Evolutionary conservation across 768 basidiomycete species (phyloP).

Genomic region (Mycena epipterygia): DNA sequence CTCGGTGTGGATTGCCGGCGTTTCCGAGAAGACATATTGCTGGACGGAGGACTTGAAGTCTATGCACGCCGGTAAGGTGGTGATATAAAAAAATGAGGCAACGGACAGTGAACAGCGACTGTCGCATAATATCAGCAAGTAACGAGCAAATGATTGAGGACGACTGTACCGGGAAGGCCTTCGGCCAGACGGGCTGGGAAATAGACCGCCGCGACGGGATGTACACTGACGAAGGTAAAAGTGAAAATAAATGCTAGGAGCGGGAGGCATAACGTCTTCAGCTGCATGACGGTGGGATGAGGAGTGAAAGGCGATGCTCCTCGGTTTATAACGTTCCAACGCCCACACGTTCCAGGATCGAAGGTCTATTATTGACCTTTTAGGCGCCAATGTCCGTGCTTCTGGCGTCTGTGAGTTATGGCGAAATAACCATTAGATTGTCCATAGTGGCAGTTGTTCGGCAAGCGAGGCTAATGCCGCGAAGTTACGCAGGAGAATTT

Average conservation of each 20-base stretch:
- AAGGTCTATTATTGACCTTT: conserved; percentile 12
- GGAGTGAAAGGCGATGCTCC: neutral
- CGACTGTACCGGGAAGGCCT: neutral
- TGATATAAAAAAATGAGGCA: neutral
- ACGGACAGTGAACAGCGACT: neutral
- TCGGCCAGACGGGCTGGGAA: neutral
- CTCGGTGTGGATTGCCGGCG: neutral
- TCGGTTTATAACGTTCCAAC: neutral
- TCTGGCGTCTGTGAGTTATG: neutral
- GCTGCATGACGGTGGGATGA: conserved; percentile 7
- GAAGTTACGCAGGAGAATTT: too few relatives aligned
- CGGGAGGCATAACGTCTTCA: conserved; percentile 7
- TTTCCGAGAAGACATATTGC: neutral
- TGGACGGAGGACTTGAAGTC: neutral
- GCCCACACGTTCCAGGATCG: conserved; percentile 2
- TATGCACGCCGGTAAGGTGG: neutral
- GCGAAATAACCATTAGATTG: too few relatives aligned
- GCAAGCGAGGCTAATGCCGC: too few relatives aligned
- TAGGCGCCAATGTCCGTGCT: neutral
- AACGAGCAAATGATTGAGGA: too few relatives aligned
- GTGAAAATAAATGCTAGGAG: neutral
- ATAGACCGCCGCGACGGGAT: conserved; percentile 1
- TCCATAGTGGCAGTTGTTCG: too few relatives aligned
- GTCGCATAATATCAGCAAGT: too few relatives aligned
- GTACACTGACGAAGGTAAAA: neutral